Conservation (phyloP, 768 basidiomycete genomes). For the Roridomyces roridus region DNA sequence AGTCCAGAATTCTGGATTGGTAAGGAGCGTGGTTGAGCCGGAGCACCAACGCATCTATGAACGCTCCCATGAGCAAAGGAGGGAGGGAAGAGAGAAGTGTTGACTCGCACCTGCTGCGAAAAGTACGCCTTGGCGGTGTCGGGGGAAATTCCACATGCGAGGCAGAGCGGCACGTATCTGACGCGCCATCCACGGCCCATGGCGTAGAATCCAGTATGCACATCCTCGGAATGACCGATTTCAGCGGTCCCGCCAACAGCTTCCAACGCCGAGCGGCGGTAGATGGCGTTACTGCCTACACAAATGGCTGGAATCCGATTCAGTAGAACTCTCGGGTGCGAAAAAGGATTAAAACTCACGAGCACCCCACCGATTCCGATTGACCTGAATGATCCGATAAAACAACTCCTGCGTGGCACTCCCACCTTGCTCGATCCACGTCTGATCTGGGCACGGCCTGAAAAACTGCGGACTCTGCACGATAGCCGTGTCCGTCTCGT, state of each 20-base stretch:
- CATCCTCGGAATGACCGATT: too few species aligned
- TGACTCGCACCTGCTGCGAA: slow-evolving; percentile 28
- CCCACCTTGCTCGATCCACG: slow-evolving; percentile 35
- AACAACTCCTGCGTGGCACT: slow-evolving; percentile 34
- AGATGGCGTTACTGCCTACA: slow-evolving; percentile 33
- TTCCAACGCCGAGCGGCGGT: slow-evolving; percentile 29
- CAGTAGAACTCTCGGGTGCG: not conserved
- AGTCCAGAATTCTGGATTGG: slow-evolving; percentile 34
- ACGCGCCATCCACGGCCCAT: slow-evolving; percentile 31
- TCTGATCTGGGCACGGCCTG: slow-evolving; percentile 29
- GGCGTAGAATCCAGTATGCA: slow-evolving; percentile 34
- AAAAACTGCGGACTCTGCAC: slow-evolving; percentile 20
- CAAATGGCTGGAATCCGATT: slow-evolving; percentile 28
- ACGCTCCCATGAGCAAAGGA: not conserved
- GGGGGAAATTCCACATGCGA: slow-evolving; percentile 34
- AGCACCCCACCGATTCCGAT: slow-evolving; percentile 33
- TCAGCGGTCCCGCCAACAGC: slow-evolving; percentile 35
- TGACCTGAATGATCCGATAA: slow-evolving; percentile 34
- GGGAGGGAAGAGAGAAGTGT: not conserved
- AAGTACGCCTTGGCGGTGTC: slow-evolving; percentile 34
- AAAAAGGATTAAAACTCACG: not conserved
- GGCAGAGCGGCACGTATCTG: slow-evolving; percentile 33
- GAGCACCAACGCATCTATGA: slow-evolving; percentile 34
- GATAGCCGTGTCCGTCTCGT: slow-evolving; percentile 30
- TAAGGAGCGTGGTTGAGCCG: slow-evolving; percentile 32